Conservation (phyloP, 139 green algal species). For the Diplosphaera chodatii region DNA sequence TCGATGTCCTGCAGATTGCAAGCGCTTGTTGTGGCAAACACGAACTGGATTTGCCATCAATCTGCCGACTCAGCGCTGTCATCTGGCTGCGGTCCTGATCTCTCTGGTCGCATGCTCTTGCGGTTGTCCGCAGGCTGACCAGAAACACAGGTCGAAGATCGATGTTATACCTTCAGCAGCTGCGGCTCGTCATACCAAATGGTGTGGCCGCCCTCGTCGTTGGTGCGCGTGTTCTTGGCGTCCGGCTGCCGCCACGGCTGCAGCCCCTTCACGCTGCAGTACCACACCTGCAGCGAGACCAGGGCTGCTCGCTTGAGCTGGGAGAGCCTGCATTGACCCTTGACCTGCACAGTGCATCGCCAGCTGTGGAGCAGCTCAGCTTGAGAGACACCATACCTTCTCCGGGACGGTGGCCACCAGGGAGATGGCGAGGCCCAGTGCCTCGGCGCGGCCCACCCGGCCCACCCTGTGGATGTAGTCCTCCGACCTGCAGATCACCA, state of each 20-base stretch:
- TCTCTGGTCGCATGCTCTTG: too few relatives aligned
- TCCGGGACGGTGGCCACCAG: constrained; percentile 64
- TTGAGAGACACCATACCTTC: constrained; percentile 48
- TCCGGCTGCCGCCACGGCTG: constrained; percentile 71
- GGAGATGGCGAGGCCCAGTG: constrained; percentile 66
- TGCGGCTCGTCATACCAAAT: constrained; percentile 68
- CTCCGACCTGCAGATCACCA: constrained; percentile 32
- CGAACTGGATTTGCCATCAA: too few relatives aligned
- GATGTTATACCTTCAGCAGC: constrained; percentile 39
- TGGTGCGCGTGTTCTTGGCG: constrained; percentile 39
- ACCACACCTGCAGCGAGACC: constrained; percentile 59
- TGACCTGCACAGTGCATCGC: too few relatives aligned
- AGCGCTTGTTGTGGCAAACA: background rate
- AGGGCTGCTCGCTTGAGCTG: too few relatives aligned
- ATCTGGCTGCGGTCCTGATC: background rate
- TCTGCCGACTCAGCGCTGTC: background rate
- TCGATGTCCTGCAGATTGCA: constrained; percentile 51
- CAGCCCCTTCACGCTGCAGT: constrained; percentile 66
- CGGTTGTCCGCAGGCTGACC: too few relatives aligned
- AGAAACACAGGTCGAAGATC: too few relatives aligned
- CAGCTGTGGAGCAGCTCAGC: constrained; percentile 3
- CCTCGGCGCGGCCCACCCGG: constrained; percentile 64
- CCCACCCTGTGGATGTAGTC: constrained; percentile 83
- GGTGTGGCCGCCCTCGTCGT: constrained; percentile 61
- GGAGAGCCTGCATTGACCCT: too few relatives aligned